Conservation (phyloP, 1,139 yeast species). For the Magnusiomyces suaveolens region DNA sequence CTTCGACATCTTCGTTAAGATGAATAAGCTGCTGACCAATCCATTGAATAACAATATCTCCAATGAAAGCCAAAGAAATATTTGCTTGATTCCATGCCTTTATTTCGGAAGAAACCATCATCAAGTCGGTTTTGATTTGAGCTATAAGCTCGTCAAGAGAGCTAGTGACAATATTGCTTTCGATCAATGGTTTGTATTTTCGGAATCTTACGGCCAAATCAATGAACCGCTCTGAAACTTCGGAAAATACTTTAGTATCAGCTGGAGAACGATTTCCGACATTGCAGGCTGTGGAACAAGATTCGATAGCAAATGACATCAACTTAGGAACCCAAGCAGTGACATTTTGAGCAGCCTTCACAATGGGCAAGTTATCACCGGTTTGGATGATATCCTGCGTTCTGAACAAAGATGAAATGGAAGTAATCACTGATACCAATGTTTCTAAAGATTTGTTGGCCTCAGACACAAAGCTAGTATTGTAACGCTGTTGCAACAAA, state of each 20-base stretch:
- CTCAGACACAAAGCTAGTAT: conserved; percentile 6
- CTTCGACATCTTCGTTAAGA: neutral
- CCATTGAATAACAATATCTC: conserved; percentile 12
- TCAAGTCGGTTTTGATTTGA: conserved; percentile 8
- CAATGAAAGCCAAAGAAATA: conserved; percentile 11
- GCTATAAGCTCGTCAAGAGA: conserved; percentile 10
- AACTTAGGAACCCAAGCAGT: conserved; percentile 19
- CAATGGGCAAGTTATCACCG: neutral
- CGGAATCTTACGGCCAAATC: conserved; percentile 13
- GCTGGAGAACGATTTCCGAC: conserved; percentile 11
- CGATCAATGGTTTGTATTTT: conserved; percentile 5
- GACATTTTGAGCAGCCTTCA: conserved; percentile 4
- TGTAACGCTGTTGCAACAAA: conserved; percentile 33
- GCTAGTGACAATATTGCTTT: conserved; percentile 8
- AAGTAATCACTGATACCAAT: conserved; percentile 8
- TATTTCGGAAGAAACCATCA: conserved; percentile 1
- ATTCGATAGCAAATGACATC: conserved; percentile 14
- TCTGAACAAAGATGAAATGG: conserved; percentile 19
- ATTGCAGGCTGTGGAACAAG: conserved; percentile 9
- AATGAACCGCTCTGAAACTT: conserved; percentile 12
- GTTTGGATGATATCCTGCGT: conserved; percentile 19
- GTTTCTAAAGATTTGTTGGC: conserved; percentile 8
- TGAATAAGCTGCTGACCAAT: conserved; percentile 5
- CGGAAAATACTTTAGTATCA: conserved; percentile 11
- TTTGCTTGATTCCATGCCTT: conserved; percentile 10